Base-by-base conservation (phyloP, 805 yeast species). In the Pichia deserticola region DNA sequence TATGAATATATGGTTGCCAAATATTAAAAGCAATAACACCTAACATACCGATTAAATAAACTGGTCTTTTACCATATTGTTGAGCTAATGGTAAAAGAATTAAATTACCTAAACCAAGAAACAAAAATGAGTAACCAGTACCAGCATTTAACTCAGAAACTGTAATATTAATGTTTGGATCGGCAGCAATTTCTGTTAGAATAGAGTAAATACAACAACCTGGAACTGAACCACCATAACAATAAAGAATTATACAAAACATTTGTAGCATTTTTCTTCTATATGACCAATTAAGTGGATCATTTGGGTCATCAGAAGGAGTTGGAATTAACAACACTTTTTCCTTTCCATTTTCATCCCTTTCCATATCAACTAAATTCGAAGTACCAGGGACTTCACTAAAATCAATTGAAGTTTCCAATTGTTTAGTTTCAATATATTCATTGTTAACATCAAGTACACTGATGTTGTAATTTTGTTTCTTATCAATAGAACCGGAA, bases 261-360 rank as follows among this genome's bases (percentile, higher is more conserved):
- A 77, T 65, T 40, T 74, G 72, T 36, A 75, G 41, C 63, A 67
- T 62, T 57, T 81, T 81, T 45, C 85, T 70, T 37, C 59, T 53
- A 28, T 57, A 62, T 1, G 77, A 48, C 89, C 89, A 84, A 57
- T 80, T 81, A 49, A 84, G 66, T 1, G 89, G 89, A 58, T 84
- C 89, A 55, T 82, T 78, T 7, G 87, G 85, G 53, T 82, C 81
- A 46, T 75, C 78, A 0, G 84, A 74, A 2, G 89, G 89, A 9
- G 78, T 77, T 34, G 89, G 89, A 42, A 79, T 74, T 41, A 82
- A 66, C 11, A 83, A 76, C 51, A 81, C 73, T 13, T 49, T 42
- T 36, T 67, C 66, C 9, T 63, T 56, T 5, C 42, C 50, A 29
- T 43, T 20, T 3, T 38, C 15, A 7, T 37, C 35, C n/a, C 32